Conservation (phyloP, 2,329 filamentous ascomycete species). For the Neopestalotiopsis clavispora region DNA sequence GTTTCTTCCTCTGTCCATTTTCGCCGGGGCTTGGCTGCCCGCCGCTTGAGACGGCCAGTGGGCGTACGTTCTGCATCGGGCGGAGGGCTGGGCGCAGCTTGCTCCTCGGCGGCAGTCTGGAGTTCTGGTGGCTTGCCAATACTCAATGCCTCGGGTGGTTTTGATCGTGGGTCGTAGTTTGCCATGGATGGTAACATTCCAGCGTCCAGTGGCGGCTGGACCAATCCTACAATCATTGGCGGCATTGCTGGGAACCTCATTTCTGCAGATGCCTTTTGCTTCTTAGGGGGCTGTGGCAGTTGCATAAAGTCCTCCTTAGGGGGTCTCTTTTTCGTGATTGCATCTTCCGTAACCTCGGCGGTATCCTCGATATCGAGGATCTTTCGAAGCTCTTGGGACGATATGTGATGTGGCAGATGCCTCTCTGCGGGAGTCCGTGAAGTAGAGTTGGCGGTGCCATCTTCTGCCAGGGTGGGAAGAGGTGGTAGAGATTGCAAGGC, state of each 20-base stretch:
- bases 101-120: constrained; percentile 31
- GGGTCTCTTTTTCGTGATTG: constrained; percentile 59
- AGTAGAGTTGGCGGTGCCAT: constrained; percentile 23
- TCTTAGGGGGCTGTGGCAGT: constrained; percentile 67
- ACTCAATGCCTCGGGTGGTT: constrained; percentile 47
- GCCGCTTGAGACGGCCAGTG: constrained; percentile 52
- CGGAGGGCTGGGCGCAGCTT: constrained; percentile 30
- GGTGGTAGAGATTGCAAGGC: constrained; percentile 34
- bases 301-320: constrained; percentile 67
- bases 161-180: constrained; percentile 52
- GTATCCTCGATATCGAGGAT: constrained; percentile 46
- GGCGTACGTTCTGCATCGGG: constrained; percentile 34
- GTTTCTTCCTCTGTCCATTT: constrained; percentile 72
- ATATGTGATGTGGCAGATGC: constrained; percentile 36
- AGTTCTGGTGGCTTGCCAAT: constrained; percentile 36
- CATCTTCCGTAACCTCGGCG: constrained; percentile 48
- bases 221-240: constrained; percentile 68
- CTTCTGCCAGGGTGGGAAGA: constrained; percentile 33
- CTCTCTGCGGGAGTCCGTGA: constrained; percentile 33
- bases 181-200: constrained; percentile 68
- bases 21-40: constrained; percentile 60
- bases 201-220: constrained; percentile 62
- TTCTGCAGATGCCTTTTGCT: constrained; percentile 61
- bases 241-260: constrained; percentile 58
- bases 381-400: constrained; percentile 49